Percentiles rank a stretch among this genome's conserved stretches.
These are phyloP conservation scores for Lentinula detonsa DNA, from an alignment of 768 basidiomycete species.

Conservation along the genomic window DNA sequence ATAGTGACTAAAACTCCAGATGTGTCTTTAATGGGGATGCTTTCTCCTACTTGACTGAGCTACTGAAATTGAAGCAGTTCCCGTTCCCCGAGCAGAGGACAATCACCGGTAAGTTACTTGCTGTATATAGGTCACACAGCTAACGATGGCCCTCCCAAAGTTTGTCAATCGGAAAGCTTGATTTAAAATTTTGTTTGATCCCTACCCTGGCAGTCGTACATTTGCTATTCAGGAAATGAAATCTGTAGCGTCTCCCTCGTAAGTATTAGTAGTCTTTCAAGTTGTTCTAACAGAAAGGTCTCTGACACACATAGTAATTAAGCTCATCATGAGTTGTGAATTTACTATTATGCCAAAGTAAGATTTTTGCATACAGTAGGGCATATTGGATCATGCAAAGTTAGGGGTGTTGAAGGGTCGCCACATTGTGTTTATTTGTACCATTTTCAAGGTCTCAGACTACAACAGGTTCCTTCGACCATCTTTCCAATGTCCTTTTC, in stretches of 20 bases:
- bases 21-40: neutral
- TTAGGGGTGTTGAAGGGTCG: conserved; percentile 7
- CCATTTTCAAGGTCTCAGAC: conserved; percentile 30
- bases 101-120: neutral
- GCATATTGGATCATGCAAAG: no score
- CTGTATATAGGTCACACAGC: neutral
- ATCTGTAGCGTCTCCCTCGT: neutral
- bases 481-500: conserved; percentile 49
- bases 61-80: neutral
- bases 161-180: no score
- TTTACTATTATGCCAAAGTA: neutral
- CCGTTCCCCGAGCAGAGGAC: neutral
- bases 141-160: neutral
- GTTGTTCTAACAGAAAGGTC: neutral
- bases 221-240: neutral
- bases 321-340: neutral
- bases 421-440: conserved; percentile 53
- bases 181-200: neutral
- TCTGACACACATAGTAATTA: neutral
- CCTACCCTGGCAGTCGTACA: neutral
- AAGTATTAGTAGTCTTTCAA: neutral
- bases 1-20: conserved; percentile 60
- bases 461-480: conserved; percentile 15
- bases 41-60: no score
- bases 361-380: neutral